Evolutionary conservation across 208 protist species (phyloP), one percentile per base, ranked within the genome.

Genomic region (Trypanosoma scelopori): DNA sequence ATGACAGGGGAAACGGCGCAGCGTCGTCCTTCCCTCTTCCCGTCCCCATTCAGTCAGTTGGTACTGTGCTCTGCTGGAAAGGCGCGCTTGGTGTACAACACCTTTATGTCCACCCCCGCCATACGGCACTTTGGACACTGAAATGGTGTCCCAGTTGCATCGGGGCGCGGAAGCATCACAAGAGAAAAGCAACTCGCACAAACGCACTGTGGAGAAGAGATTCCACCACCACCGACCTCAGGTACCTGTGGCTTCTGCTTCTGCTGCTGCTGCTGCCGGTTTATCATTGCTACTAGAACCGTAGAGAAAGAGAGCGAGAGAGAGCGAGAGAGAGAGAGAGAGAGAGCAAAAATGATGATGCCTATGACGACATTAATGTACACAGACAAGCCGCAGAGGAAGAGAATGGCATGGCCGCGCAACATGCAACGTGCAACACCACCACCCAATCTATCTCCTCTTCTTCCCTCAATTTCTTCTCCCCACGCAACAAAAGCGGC

Each of bases 111-210:
- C 41, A 66, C 67, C 5, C 86, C 87, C n/a, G 76, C 72, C 78
- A 93, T 77, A 9, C 84, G 74, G 46, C 89, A 95, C 57, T 93
- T 78, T 16, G 80, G 76, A 61, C 89, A 95, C 65, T 93, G 89
- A 77, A 88, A 87, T 12, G 82, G 77, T 23, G 78, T 80, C 45
- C 74, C 76, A 16, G 67, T 74, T 11, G 76, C 56, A 22, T 79
- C 74, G 11, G 88, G 59, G 12, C 86, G 76, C 1, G 90, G 90
- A 25, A 92, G 75, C 23, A 70, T 61, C 27, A 87, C 50, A 12
- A 74, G 73, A 28, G 81, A 76, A 49, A 88, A 69, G 64, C 90
- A 95, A 27, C 81, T 92, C 25, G 84, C 79, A 66, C 90, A 95
- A 15, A 92, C 71, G 66, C 85, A 95, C 71, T 84, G 66, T 7